Evolutionary conservation across 164 flowering plant genomes (phyloP).

Genomic region (Cinnamomum chago): DNA sequence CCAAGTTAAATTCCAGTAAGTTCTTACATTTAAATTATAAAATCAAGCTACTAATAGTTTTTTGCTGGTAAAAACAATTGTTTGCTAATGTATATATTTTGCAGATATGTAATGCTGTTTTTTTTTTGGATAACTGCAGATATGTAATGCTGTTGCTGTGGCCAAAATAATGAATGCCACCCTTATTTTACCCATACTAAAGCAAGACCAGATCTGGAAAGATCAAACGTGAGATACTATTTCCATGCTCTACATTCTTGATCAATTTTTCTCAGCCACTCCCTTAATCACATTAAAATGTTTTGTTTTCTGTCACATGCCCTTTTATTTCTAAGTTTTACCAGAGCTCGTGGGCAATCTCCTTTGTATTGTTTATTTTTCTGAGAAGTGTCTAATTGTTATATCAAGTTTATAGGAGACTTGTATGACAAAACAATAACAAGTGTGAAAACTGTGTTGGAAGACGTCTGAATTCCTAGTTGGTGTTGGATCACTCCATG

Average conservation of each 20-base stretch:
- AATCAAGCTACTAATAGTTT: background rate
- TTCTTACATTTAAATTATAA: background rate
- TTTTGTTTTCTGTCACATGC: background rate
- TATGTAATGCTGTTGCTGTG: constrained; percentile 98
- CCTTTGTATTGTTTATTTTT: background rate
- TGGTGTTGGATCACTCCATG: no score
- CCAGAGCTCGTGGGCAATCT: background rate
- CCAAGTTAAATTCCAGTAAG: background rate
- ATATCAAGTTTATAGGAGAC: no score
- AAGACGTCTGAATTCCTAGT: no score
- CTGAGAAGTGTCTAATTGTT: no score
- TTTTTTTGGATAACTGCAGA: constrained; percentile 40
- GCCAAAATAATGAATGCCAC: constrained; percentile 99
- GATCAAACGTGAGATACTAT: constrained; percentile 84
- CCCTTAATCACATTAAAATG: background rate
- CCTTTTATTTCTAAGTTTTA: no score
- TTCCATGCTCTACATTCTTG: background rate
- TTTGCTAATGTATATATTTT: constrained; percentile 8
- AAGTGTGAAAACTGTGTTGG: no score
- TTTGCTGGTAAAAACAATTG: background rate
- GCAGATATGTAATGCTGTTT: constrained; percentile 97
- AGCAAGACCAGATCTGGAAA: constrained; percentile 99
- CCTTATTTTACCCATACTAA: constrained; percentile 90
- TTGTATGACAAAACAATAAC: no score
- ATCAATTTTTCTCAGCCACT: background rate